A percentile compares a stretch with the other conserved stretches of the same genome.
phyloP scores from a whole-genome alignment of 495 filamentous ascomycete genomes.

The Xylaria palmicola region DNA sequence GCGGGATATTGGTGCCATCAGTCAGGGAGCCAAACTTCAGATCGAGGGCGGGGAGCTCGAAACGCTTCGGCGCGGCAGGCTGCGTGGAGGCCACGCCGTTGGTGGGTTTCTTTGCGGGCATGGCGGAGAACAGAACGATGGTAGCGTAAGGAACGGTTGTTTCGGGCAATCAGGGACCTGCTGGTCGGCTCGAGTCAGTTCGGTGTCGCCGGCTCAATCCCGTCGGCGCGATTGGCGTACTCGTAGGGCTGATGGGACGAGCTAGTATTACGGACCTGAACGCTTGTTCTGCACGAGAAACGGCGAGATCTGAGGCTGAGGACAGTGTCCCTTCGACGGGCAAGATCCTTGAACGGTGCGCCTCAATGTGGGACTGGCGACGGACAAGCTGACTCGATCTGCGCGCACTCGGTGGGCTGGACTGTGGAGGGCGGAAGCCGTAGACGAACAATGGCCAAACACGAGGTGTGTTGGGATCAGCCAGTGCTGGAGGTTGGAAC shows the following conservation, averaged over 20 bases:
- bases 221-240: neutral
- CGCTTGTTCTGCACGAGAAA: no score
- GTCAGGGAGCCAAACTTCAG: constrained; percentile 53
- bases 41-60: constrained; percentile 54
- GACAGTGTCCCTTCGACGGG: neutral
- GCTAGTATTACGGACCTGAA: constrained; percentile 8
- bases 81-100: constrained; percentile 21
- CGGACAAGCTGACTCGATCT: neutral
- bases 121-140: constrained; percentile 4
- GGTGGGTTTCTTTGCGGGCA: constrained; percentile 23
- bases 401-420: no score
- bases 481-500: no score
- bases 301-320: neutral
- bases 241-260: neutral
- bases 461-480: no score
- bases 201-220: neutral
- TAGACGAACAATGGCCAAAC: neutral
- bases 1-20: constrained; percentile 58
- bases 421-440: neutral
- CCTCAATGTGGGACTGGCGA: neutral
- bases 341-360: constrained; percentile 4
- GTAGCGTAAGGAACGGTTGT: neutral
- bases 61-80: constrained; percentile 37
- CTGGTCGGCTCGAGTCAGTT: constrained; percentile 4
- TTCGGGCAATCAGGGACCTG: neutral